Evolutionary conservation across 1,284 basidiomycete species (phyloP), one percentile per base, ranked within the genome.

Genomic region (Ceratobasidium sp.): DNA sequence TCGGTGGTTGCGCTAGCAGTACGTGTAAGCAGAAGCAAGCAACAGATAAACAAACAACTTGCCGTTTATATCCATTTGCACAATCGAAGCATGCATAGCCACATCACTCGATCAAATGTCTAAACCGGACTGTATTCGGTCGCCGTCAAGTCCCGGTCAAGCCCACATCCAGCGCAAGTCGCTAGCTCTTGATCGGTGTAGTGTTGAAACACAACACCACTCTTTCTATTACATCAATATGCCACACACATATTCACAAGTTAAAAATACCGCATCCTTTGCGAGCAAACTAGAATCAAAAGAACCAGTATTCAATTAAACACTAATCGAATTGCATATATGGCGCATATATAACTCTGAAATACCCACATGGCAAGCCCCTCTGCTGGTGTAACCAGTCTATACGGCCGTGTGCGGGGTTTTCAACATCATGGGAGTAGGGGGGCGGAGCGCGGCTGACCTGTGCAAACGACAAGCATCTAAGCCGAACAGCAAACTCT

Each of bases 81-180:
- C 41, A 18, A 6, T 23, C 7, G 60, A 64, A 44, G 60, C 60
- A 64, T 16, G 35, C n/a, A 64, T 38, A 64, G 60, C 60, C 60
- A 64, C 60, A 64, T 14, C 16, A 23, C 60, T 64, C 60, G 60
- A 64, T 64, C 60, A 64, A 64, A 41, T n/a, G 60, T 38, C 3
- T 8, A 23, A 3, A 7, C 38, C 41, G 7, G n/a, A n/a, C n/a
- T n/a, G 5, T 35, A 27, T 27, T 62, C 35, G 30, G 59, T 8
- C 8, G 7, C 8, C 14, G 2, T 60, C 30, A 2, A 3, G 57
- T n/a, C 3, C 14, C 35, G n/a, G 4, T 60, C 4, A 33, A 16
- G 30, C 10, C 14, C 6, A 3, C 48, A 14, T 16, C 20, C 14
- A 16, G 48, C 12, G 16, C 48, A 20, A 50, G 14, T 20, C 12